Percentiles rank a stretch among this genome's conserved stretches.
These are phyloP conservation scores for Protea cynaroides DNA, from an alignment of 164 flowering plant genomes.

Conservation along the genomic window DNA sequence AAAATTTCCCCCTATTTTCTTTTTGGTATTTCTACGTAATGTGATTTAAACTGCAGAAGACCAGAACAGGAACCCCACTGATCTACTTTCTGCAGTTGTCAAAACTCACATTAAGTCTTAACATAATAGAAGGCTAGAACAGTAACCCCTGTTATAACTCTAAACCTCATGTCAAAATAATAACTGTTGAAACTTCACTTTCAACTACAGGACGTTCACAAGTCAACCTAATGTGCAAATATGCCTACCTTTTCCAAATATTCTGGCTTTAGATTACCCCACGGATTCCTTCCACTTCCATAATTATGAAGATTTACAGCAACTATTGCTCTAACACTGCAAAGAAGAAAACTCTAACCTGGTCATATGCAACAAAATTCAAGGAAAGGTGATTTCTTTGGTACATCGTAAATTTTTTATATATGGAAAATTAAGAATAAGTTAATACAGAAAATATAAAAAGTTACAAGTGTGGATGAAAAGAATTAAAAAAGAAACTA, in stretches of 20 bases:
- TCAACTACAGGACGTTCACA: background rate
- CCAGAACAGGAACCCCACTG: no score
- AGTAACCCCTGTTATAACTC: no score
- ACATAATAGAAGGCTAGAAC: no score
- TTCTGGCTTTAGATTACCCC: conserved; percentile 79
- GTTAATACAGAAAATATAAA: background rate
- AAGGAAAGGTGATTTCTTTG: no score
- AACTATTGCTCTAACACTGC: conserved; percentile 86
- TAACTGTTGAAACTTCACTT: background rate
- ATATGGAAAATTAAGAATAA: background rate
- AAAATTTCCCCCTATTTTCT: no score
- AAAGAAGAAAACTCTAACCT: conserved; percentile 7
- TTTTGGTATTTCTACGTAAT: no score
- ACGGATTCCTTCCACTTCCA: conserved; percentile 96
- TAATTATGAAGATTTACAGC: conserved; percentile 83
- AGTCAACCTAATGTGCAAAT: background rate
- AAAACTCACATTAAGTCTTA: no score
- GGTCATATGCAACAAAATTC: conserved; percentile 1
- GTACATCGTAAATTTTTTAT: no score
- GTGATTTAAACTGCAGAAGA: no score
- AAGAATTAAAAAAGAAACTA: no score
- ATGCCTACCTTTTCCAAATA: conserved; percentile 76
- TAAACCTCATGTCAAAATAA: background rate
- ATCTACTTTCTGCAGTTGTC: no score
- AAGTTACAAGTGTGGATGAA: background rate